A percentile compares a stretch with the other conserved stretches of the same genome.
Conservation (phyloP, 2,329 filamentous ascomycete genomes). For the Beauveria varroae region DNA sequence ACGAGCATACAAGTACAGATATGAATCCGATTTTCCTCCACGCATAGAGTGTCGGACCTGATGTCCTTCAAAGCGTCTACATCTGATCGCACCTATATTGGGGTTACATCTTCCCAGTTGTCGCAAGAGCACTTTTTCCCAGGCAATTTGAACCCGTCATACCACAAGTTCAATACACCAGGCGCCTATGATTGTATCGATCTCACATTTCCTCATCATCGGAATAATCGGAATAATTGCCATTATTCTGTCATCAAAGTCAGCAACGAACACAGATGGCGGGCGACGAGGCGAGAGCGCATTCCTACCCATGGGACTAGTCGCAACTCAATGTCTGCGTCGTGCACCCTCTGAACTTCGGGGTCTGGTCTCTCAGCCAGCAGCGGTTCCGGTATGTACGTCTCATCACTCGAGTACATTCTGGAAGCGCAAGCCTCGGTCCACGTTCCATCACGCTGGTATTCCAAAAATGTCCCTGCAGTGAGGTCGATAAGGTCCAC, state of each 20-base stretch:
- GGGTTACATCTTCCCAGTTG: too few species aligned
- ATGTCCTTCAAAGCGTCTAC: not conserved
- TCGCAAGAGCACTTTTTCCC: not conserved
- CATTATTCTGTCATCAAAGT: not conserved
- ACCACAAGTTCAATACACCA: not conserved
- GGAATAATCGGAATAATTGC: not conserved
- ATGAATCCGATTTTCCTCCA: not conserved
- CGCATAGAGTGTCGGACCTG: not conserved
- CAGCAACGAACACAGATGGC: not conserved
- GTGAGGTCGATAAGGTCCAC: not conserved
- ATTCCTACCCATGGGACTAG: not conserved
- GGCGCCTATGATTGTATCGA: not conserved
- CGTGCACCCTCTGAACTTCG: not conserved
- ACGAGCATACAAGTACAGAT: not conserved
- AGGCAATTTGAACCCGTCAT: not conserved
- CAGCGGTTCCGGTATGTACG: not conserved
- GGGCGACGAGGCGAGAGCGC: not conserved
- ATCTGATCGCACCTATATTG: too few species aligned
- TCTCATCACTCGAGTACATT: not conserved
- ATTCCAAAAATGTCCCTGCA: not conserved
- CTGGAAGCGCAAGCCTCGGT: not conserved
- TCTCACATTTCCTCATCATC: not conserved
- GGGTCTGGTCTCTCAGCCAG: not conserved
- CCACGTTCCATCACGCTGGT: not conserved
- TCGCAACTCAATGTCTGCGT: not conserved